phyloP scores from a whole-genome alignment of 1,284 basidiomycete genomes.

The Naganishia sp. region DNA sequence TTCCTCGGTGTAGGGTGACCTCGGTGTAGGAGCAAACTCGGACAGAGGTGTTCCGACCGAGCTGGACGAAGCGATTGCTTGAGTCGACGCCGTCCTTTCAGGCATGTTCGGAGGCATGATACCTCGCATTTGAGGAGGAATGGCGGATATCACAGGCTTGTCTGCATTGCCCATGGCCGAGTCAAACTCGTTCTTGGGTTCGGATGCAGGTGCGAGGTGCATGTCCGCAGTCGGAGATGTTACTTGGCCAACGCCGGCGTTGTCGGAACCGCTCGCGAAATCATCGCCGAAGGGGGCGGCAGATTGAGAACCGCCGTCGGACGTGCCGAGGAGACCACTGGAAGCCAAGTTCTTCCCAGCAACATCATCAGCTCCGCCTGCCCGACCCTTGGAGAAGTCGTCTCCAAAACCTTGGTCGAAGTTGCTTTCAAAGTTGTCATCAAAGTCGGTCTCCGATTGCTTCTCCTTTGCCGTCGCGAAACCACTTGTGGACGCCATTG shows the following conservation, averaged over 20 bases:
- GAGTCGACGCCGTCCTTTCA: constrained; percentile 43
- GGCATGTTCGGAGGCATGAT: constrained; percentile 5
- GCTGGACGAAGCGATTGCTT: constrained; percentile 42
- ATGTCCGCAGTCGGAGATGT: constrained; percentile 29
- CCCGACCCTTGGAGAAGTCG: constrained; percentile 38
- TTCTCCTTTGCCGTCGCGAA: constrained; percentile 29
- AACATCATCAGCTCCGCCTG: neutral
- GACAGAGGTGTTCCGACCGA: constrained; percentile 37
- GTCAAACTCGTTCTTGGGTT: constrained; percentile 66
- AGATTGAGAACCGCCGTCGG: neutral
- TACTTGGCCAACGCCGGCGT: constrained; percentile 6
- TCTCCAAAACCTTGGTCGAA: constrained; percentile 47
- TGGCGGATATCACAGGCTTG: constrained; percentile 38
- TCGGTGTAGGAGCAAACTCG: constrained; percentile 27
- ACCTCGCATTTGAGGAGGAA: constrained; percentile 22
- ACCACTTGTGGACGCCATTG: constrained; percentile 16
- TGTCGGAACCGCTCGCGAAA: constrained; percentile 37
- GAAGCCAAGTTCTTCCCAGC: neutral
- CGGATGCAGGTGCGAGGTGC: constrained; percentile 35
- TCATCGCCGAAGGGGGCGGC: constrained; percentile 3
- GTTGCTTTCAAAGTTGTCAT: constrained; percentile 31
- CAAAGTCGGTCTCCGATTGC: constrained; percentile 6
- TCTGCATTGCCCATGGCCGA: constrained; percentile 55
- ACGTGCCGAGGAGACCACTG: too few relatives aligned
- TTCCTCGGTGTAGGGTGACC: neutral